Evolutionary conservation across 176 grass and related monocot species (phyloP).

Genomic region (Urochloa ruziziensis): DNA sequence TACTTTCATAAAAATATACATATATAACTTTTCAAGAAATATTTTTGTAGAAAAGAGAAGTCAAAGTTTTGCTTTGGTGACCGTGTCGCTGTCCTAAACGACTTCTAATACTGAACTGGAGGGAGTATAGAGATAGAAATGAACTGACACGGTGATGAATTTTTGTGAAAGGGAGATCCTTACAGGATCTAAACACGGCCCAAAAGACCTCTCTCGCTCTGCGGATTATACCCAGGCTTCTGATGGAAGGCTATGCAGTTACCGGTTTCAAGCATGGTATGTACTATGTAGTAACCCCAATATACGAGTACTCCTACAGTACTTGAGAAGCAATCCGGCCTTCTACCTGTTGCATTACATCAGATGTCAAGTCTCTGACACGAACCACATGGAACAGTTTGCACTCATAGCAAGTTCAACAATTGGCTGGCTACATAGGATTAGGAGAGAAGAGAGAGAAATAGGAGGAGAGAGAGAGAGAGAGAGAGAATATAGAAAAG

Average conservation of each 20-base stretch:
- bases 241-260: slow-evolving; percentile 16
- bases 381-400: slow-evolving; percentile 31
- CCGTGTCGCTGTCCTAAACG: too few relatives aligned
- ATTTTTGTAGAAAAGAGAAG: too few relatives aligned
- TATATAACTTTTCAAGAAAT: too few relatives aligned
- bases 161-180: too few relatives aligned
- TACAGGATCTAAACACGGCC: too few relatives aligned
- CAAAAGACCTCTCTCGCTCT: not conserved
- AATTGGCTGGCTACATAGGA: slow-evolving; percentile 28
- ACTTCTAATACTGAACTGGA: too few relatives aligned
- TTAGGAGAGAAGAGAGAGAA: slow-evolving; percentile 3
- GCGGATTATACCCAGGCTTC: not conserved
- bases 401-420: slow-evolving; percentile 23
- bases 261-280: not conserved
- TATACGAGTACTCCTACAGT: too few relatives aligned
- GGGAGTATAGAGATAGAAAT: too few relatives aligned
- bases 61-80: too few relatives aligned
- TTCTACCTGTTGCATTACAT: slow-evolving; percentile 30
- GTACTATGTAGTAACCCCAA: not conserved
- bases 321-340: not conserved
- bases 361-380: slow-evolving; percentile 33
- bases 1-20: too few relatives aligned
- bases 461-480: not conserved
- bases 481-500: slow-evolving; percentile 38
- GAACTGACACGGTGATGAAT: too few relatives aligned